These are phyloP conservation scores for Cercospora canescens DNA, from an alignment of 2,329 filamentous ascomycete species.

Conservation along the genomic window DNA sequence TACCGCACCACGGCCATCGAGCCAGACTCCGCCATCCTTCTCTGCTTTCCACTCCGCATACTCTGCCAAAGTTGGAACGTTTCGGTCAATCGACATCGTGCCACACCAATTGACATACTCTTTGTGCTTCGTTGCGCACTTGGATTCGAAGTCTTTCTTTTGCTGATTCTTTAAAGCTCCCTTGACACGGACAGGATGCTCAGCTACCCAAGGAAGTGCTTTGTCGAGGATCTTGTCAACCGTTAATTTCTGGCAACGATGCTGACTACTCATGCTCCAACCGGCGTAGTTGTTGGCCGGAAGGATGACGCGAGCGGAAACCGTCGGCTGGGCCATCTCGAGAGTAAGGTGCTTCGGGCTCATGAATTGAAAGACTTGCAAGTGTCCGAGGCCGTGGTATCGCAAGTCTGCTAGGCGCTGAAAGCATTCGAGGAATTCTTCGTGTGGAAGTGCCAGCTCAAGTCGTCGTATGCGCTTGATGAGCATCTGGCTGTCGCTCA, in stretches of 20 bases:
- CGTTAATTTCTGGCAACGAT: conserved; percentile 27
- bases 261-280: too few relatives aligned
- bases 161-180: conserved; percentile 30
- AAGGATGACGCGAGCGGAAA: neutral
- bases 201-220: conserved; percentile 26
- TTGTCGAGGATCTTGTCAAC: conserved; percentile 27
- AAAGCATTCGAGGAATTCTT: conserved; percentile 22
- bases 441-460: conserved; percentile 25
- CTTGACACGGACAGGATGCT: conserved; percentile 27
- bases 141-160: conserved; percentile 25
- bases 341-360: conserved; percentile 10
- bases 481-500: conserved; percentile 16
- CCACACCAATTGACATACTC: conserved; percentile 20
- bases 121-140: conserved; percentile 12
- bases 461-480: conserved; percentile 23
- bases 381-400: neutral
- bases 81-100: conserved; percentile 1
- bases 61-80: conserved; percentile 9
- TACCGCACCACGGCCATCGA: conserved; percentile 7
- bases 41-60: conserved; percentile 22
- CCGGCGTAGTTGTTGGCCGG: neutral
- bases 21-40: conserved; percentile 23
- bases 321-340: neutral
- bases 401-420: neutral
- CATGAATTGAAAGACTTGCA: conserved; percentile 7